Base-by-base conservation (phyloP, 2,329 filamentous ascomycete genomes). In the Scleromitrula shiraiana region DNA sequence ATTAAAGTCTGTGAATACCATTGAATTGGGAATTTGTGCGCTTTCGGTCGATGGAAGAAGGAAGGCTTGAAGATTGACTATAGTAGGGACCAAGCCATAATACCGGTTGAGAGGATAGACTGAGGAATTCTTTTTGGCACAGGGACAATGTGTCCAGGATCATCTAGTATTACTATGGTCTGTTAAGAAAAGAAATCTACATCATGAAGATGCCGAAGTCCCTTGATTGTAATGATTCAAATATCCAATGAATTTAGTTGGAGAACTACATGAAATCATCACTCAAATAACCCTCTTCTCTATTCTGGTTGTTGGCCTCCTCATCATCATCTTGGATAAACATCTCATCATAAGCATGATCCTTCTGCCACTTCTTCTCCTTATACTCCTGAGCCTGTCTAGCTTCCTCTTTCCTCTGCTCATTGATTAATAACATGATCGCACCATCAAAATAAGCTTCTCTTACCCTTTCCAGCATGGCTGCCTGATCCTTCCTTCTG, bases 271-370 rank as follows among this genome's bases (percentile, higher is more conserved):
- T 94, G 63, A 98, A 98, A 63, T 98, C 91, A 50, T 96, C 90
- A 27, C 7, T 7, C 62, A 88, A 77, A 70, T 87, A 90, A 64
- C 87, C 73, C 51, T 81, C 78, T 53, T 77, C 75, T 12, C 88
- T 78, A 62, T 95, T 82, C 68, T 96, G 87, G 67, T 98, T 98
- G 70, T 83, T 95, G 47, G 81, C 80, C 19, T 67, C 70, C 19
- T 67, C 70, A 36, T 80, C 80, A 70, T 95, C 75, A 59, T 85
- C 84, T 50, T 95, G 87, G 4, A 78, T 80, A 66, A 95, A 89
- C 46, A 96, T 68, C 39, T 95, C 89, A 64, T 97, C 93, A 66
- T 98, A 98, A 2, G 90, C 91, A 68, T 98, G 91, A n/a, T 95
- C 89, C 69, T 93, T 93, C 68, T 95, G 88, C 76, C 82, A 95